These are phyloP conservation scores for Phialemonium atrogriseum DNA, from an alignment of 2,329 filamentous ascomycete genomes.

Conservation along the genomic window DNA sequence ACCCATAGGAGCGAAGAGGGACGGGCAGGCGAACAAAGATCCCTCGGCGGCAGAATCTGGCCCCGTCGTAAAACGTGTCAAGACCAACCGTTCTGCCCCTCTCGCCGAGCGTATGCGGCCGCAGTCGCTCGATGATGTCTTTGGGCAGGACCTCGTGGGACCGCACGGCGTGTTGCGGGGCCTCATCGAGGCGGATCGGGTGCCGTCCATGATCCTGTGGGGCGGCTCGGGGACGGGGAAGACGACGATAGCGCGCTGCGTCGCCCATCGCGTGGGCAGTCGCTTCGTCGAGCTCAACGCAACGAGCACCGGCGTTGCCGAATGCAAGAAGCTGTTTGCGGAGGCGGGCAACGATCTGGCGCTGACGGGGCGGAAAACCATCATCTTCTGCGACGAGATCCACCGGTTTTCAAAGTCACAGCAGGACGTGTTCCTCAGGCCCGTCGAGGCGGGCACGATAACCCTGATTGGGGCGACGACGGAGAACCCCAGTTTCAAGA, in stretches of 20 bases:
- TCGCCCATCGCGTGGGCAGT: conserved; percentile 72
- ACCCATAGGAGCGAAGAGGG: conserved; percentile 12
- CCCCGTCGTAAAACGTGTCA: conserved; percentile 53
- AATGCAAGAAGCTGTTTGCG: conserved; percentile 85
- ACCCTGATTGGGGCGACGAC: conserved; percentile 93
- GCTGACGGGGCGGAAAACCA: conserved; percentile 82
- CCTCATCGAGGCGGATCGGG: conserved; percentile 74
- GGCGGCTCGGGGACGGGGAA: conserved; percentile 75
- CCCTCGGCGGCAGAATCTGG: conserved; percentile 12
- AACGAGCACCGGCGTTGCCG: conserved; percentile 76
- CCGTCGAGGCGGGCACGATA: conserved; percentile 83
- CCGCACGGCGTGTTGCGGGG: conserved; percentile 74
- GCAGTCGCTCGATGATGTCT: conserved; percentile 73
- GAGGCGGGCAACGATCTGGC: conserved; percentile 74
- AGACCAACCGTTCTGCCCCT: conserved; percentile 66
- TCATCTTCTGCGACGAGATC: conserved; percentile 97
- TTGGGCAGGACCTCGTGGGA: conserved; percentile 85
- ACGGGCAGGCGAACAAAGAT: conserved; percentile 1
- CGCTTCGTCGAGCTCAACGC: conserved; percentile 96
- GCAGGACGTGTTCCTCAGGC: conserved; percentile 89
- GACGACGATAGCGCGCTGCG: conserved; percentile 86
- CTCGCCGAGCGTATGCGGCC: conserved; percentile 93
- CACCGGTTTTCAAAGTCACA: conserved; percentile 87
- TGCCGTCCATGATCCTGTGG: conserved; percentile 96
- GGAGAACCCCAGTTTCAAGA: conserved; percentile 92